Percentiles rank a stretch among this genome's conserved stretches.
Evolutionary conservation across 768 basidiomycete species (phyloP).

Genomic region (Leucogyrophana mollusca): DNA sequence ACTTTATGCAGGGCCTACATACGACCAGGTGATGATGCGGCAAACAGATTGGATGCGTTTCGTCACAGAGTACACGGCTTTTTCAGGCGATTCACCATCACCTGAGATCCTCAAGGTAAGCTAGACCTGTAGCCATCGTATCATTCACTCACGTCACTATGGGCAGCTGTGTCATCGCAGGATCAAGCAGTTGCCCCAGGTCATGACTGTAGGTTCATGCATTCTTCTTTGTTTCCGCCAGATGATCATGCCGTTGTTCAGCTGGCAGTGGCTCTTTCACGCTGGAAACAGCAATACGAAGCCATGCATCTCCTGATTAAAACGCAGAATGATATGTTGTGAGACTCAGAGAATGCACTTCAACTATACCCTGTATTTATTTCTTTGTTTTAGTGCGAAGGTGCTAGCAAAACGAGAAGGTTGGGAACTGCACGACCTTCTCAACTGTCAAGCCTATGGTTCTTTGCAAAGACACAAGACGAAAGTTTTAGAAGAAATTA

Average conservation of each 20-base stretch:
- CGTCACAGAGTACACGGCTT: constrained; percentile 5
- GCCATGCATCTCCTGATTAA: background rate
- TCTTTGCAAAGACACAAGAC: constrained; percentile 36
- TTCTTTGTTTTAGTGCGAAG: constrained; percentile 31
- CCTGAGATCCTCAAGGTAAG: too few species aligned
- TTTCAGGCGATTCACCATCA: background rate
- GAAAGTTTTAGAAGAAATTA: constrained; percentile 38
- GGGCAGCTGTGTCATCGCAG: constrained; percentile 5
- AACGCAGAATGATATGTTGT: constrained; percentile 16
- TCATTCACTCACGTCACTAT: background rate
- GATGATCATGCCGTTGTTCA: constrained; percentile 1
- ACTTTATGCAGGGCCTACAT: constrained; percentile 18
- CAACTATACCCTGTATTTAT: constrained; percentile 18
- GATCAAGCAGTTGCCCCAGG: constrained; percentile 5
- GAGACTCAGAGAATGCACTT: background rate
- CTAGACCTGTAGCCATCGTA: too few species aligned
- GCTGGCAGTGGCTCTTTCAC: constrained; percentile 21
- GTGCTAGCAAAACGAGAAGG: constrained; percentile 36
- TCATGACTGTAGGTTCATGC: constrained; percentile 8
- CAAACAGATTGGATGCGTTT: constrained; percentile 14
- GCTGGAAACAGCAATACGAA: constrained; percentile 27
- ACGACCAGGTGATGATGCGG: constrained; percentile 11
- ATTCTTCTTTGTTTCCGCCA: background rate
- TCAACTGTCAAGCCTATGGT: constrained; percentile 39
- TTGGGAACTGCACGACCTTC: constrained; percentile 42